Percentiles rank a stretch among this genome's conserved stretches.
Evolutionary conservation across 805 yeast genomes (phyloP).

Genomic region (Cephaloascus fragrans): DNA sequence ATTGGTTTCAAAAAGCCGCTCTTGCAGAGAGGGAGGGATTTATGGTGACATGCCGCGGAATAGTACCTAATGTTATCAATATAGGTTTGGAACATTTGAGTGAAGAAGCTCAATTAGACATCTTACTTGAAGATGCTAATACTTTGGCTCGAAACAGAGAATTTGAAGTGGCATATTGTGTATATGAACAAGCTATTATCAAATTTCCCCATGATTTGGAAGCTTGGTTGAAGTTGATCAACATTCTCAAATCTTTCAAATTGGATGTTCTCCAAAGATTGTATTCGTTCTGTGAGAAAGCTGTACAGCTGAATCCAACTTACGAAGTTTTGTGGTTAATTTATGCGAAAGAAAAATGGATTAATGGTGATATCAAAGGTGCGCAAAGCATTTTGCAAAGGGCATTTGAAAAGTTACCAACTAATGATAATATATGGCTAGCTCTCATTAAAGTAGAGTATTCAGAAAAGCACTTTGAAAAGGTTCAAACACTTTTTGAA

Average conservation of each 20-base stretch:
- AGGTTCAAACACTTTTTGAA: conserved; percentile 25
- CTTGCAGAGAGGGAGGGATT: conserved; percentile 39
- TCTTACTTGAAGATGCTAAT: conserved; percentile 20
- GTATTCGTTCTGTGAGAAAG: conserved; percentile 36
- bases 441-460: conserved; percentile 63
- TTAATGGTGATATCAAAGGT: conserved; percentile 31
- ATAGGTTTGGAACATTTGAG: conserved; percentile 12
- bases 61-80: conserved; percentile 32
- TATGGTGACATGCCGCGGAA: conserved; percentile 39
- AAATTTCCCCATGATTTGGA: conserved; percentile 34
- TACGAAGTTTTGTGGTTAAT: conserved; percentile 46
- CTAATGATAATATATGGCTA: conserved; percentile 51
- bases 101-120: conserved; percentile 6
- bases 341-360: conserved; percentile 68
- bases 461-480: conserved; percentile 21
- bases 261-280: conserved; percentile 4
- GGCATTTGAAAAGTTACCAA: conserved; percentile 34
- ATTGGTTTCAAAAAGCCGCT: conserved; percentile 52
- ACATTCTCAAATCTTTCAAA: not conserved
- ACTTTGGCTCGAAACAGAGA: conserved; percentile 11
- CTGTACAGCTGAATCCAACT: conserved; percentile 40
- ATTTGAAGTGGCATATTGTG: conserved; percentile 32
- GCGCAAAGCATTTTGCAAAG: conserved; percentile 45
- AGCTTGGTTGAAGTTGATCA: conserved; percentile 40
- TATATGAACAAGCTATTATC: conserved; percentile 35